A percentile compares a stretch with the other conserved stretches of the same genome.
phyloP scores from a whole-genome alignment of 441 rosid genomes.

The Bruguiera hainesii region DNA sequence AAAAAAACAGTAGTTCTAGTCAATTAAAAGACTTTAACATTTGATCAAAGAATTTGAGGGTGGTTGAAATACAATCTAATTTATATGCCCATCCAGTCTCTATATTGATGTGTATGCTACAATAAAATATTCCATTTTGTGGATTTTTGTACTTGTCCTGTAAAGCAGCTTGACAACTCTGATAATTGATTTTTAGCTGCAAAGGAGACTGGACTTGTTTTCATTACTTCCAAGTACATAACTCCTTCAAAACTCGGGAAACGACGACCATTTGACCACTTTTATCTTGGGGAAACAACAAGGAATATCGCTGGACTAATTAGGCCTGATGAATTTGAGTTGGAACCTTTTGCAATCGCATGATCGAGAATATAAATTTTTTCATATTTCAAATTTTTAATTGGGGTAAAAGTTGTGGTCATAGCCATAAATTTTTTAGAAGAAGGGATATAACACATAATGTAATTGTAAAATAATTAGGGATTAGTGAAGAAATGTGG shows the following conservation, averaged over 20 bases:
- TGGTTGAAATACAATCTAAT: no score
- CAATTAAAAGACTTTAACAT: no score
- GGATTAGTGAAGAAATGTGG: no score
- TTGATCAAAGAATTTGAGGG: no score
- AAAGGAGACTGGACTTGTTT: neutral
- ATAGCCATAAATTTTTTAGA: slow-evolving; percentile 9
- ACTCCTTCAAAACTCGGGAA: slow-evolving; percentile 13
- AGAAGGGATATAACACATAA: no score
- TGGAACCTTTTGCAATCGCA: slow-evolving; percentile 18
- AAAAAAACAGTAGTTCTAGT: no score
- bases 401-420: neutral
- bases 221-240: slow-evolving; percentile 25
- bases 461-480: no score
- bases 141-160: slow-evolving; percentile 7
- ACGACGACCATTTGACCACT: slow-evolving; percentile 21
- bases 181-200: neutral
- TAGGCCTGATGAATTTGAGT: neutral
- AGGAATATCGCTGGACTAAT: neutral
- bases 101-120: no score
- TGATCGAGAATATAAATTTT: neutral
- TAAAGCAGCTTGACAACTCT: neutral
- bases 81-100: no score
- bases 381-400: slow-evolving; percentile 16
- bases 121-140: no score
- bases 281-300: slow-evolving; percentile 18